Evolutionary conservation across 2,329 filamentous ascomycete genomes (phyloP).

Genomic region (Lecanicillium sp.): DNA sequence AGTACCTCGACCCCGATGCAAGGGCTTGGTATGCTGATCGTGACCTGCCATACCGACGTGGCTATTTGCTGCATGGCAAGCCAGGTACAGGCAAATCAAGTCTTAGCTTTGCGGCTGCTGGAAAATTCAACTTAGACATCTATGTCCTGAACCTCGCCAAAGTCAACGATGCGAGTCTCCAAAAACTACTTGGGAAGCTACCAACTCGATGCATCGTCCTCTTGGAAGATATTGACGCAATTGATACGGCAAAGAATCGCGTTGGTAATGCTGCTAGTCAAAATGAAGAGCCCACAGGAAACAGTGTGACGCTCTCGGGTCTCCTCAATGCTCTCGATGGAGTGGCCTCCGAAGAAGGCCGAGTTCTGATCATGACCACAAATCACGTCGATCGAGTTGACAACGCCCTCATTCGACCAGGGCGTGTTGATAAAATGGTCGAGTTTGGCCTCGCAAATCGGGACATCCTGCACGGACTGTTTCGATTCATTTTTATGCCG

Average conservation of each 20-base stretch:
- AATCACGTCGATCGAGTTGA: constrained; percentile 60
- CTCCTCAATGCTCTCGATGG: constrained; percentile 65
- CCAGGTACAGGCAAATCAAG: constrained; percentile 32
- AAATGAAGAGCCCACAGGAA: neutral
- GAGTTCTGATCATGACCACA: constrained; percentile 68
- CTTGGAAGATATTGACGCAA: constrained; percentile 31
- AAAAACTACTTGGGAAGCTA: constrained; percentile 22
- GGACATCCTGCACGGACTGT: constrained; percentile 4
- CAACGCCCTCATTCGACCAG: constrained; percentile 55
- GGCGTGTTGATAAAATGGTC: constrained; percentile 48
- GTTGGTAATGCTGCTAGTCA: neutral
- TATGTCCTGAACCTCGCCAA: constrained; percentile 26
- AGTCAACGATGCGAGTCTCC: constrained; percentile 21
- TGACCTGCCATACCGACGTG: constrained; percentile 21
- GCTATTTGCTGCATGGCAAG: constrained; percentile 30
- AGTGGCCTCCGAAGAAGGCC: constrained; percentile 60
- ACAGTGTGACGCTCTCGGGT: constrained; percentile 47
- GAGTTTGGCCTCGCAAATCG: constrained; percentile 7
- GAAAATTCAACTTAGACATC: constrained; percentile 27
- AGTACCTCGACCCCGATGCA: constrained; percentile 25
- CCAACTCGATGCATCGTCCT: constrained; percentile 28
- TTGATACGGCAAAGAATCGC: constrained; percentile 2
- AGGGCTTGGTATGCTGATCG: constrained; percentile 22
- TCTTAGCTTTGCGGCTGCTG: constrained; percentile 27
- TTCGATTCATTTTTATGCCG: constrained; percentile 3